A percentile compares a stretch with the other conserved stretches of the same genome.
Evolutionary conservation across 306 rosid species (phyloP).

Genomic region (Psophocarpus tetragonolobus): DNA sequence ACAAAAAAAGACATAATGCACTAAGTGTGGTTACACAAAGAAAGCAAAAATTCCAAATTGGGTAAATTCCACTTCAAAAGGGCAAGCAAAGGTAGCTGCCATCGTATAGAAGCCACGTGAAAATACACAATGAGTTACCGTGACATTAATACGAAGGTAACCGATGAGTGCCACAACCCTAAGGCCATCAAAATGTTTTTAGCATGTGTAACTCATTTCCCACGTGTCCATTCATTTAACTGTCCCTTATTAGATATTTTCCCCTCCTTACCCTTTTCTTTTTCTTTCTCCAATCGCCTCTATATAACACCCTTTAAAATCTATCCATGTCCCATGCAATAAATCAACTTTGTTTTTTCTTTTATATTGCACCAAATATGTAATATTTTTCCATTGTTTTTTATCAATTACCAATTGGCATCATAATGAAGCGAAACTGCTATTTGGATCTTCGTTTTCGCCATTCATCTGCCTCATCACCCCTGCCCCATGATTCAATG

Average conservation of each 20-base stretch:
- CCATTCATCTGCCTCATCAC: background rate
- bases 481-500: constrained; percentile 30
- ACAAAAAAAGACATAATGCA: constrained; percentile 30
- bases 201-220: constrained; percentile 45
- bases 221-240: constrained; percentile 32
- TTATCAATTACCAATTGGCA: background rate
- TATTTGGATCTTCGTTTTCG: constrained; percentile 3
- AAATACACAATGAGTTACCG: constrained; percentile 32
- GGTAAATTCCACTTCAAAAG: constrained; percentile 31
- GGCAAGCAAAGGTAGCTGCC: constrained; percentile 31
- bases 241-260: background rate
- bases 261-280: background rate
- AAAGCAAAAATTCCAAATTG: constrained; percentile 32
- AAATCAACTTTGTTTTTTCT: background rate
- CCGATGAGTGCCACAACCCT: constrained; percentile 18
- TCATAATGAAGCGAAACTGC: constrained; percentile 36
- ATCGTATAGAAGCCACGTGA: constrained; percentile 33
- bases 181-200: constrained; percentile 11
- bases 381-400: background rate
- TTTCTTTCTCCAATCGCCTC: constrained; percentile 17
- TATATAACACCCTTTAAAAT: constrained; percentile 25
- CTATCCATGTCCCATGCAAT: background rate
- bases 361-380: background rate
- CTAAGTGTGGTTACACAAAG: constrained; percentile 26
- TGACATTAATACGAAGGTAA: constrained; percentile 21